phyloP scores from a whole-genome alignment of 1,284 basidiomycete species.

The Puccinia sorghi region DNA sequence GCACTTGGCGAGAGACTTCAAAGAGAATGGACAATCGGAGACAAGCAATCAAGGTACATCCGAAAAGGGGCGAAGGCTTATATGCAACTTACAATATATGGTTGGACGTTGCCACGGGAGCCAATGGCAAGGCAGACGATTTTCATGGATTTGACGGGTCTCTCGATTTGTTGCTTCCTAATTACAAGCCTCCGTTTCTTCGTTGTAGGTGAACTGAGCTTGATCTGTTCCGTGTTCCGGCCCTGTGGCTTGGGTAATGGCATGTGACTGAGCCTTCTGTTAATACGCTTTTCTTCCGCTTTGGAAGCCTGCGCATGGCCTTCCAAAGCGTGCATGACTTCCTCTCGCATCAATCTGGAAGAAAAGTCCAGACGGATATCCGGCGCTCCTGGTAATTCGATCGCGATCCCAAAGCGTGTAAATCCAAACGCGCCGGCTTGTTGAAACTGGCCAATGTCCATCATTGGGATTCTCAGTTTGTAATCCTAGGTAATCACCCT shows the following conservation, averaged over 20 bases:
- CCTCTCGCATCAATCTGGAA: constrained; percentile 52
- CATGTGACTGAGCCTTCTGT: constrained; percentile 20
- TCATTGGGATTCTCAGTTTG: constrained; percentile 55
- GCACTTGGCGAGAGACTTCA: constrained; percentile 71
- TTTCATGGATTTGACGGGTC: constrained; percentile 53
- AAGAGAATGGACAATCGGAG: constrained; percentile 18
- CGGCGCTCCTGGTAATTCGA: constrained; percentile 54
- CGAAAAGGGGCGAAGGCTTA: not conserved
- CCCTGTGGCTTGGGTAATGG: constrained; percentile 21
- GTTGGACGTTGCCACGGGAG: constrained; percentile 84
- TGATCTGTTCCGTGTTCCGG: constrained; percentile 1
- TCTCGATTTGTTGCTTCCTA: not conserved
- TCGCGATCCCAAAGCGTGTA: constrained; percentile 54
- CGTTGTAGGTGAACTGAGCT: not conserved
- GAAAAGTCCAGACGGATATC: constrained; percentile 55
- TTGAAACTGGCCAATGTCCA: constrained; percentile 53
- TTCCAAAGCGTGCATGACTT: constrained; percentile 32
- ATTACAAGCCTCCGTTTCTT: constrained; percentile 1
- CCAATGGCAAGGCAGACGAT: constrained; percentile 95
- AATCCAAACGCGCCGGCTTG: constrained; percentile 54
- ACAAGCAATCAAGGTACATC: not conserved
- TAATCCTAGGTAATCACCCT: constrained; percentile 51
- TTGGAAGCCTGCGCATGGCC: constrained; percentile 11
- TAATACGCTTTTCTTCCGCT: constrained; percentile 17
- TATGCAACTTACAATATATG: constrained; percentile 54